Conservation (phyloP, 306 rosid species). For the Trifolium repens region DNA sequence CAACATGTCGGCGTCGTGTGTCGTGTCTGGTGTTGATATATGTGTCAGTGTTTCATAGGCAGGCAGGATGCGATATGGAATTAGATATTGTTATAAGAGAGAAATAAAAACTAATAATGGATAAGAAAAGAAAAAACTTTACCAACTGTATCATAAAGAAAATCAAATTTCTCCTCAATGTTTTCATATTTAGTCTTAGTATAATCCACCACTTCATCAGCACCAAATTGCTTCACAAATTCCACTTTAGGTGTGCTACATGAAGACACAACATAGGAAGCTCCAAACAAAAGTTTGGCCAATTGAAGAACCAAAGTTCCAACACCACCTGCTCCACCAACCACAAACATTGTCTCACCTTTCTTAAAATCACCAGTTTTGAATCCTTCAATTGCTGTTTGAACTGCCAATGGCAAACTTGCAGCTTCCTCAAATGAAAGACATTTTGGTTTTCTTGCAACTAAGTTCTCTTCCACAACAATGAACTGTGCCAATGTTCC, state of each 20-base stretch:
- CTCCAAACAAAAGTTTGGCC: slow-evolving; percentile 50
- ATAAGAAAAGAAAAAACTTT: slow-evolving; percentile 18
- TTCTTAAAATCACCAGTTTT: slow-evolving; percentile 37
- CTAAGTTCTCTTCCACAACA: slow-evolving; percentile 48
- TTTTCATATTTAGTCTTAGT: slow-evolving; percentile 43
- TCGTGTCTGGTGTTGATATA: too few relatives aligned
- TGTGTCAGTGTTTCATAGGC: too few relatives aligned
- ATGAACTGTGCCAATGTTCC: slow-evolving; percentile 54
- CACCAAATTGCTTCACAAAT: slow-evolving; percentile 51
- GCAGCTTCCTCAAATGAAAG: slow-evolving; percentile 60
- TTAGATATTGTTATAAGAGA: too few relatives aligned
- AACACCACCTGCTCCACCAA: slow-evolving; percentile 61
- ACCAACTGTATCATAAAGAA: slow-evolving; percentile 54
- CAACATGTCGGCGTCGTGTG: too few relatives aligned
- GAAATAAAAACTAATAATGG: not conserved
- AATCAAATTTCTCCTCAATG: slow-evolving; percentile 45
- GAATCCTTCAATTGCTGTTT: slow-evolving; percentile 56
- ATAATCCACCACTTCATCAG: slow-evolving; percentile 52
- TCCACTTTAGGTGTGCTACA: slow-evolving; percentile 48
- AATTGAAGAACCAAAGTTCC: slow-evolving; percentile 53
- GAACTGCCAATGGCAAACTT: slow-evolving; percentile 55
- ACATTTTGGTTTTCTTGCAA: slow-evolving; percentile 44
- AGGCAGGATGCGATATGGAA: too few relatives aligned
- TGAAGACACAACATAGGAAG: slow-evolving; percentile 52
- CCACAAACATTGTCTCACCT: slow-evolving; percentile 46